Evolutionary conservation across 2,329 filamentous ascomycete species (phyloP), one percentile per base, ranked within the genome.

Genomic region (Pseudogymnoascus sp.): DNA sequence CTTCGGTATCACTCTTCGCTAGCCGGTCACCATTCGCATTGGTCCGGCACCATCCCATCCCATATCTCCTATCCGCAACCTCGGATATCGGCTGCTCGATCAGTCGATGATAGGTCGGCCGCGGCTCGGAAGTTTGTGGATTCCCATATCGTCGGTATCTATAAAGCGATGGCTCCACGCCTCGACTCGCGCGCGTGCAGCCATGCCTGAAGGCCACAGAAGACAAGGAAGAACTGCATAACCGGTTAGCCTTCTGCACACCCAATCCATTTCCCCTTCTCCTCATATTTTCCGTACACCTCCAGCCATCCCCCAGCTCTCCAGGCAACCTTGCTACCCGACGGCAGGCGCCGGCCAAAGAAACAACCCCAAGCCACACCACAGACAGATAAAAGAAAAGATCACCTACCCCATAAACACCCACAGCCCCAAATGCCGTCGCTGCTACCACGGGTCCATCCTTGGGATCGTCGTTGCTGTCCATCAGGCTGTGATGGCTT

Each of bases 151-250:
- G n/a, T 26, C 31, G 14, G n/a, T 70, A 73, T 56, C 38, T 71
- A 82, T 74, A 96, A 80, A 65, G 89, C 86, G 78, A 96, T 96
- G 66, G 91, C 89, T 67, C 93, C 93, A 74, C 89, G 83, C 76
- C 90, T 83, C 77, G 86, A 91, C 76, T 93, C 88, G 76, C 91
- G 87, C 71, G 91, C 78, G 76, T 97, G 92, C 66, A 97, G 82
- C 72, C 89, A 85, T 67, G 92, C 93, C 76, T 97, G 93, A 69
- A 93, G 85, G 64, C 88, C 90, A 77, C 93, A 97, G 79, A 96
- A 97, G 61, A 96, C 82, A 63, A 97, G 84, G 81, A 97, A 97
- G 16, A 82, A 86, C 93, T 96, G 68, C 19, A 35, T 19, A 21
- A 1, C 29, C 24, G 35, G 13, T 40, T 59, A 56, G 59, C 35